A percentile compares a stretch with the other conserved stretches of the same genome.
These are phyloP conservation scores for Nepenthes alata DNA, from an alignment of 179 eudicot species.

Conservation along the genomic window DNA sequence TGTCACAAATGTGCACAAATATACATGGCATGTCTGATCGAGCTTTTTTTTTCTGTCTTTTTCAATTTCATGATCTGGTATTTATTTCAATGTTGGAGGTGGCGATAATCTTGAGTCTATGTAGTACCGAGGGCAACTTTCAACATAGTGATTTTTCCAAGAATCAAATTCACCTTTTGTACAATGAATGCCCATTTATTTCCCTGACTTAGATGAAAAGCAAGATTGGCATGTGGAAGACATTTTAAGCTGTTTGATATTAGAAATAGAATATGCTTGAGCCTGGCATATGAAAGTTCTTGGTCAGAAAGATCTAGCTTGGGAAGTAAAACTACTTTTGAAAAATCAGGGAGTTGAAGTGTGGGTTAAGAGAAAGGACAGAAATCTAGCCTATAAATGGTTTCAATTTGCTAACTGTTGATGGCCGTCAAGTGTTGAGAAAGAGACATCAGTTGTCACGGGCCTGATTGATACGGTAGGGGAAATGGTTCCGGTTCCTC, in stretches of 20 bases:
- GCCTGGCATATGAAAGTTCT: not conserved
- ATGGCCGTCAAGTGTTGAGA: no score
- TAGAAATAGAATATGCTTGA: not conserved
- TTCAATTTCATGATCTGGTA: not conserved
- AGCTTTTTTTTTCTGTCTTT: not conserved
- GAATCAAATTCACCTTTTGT: not conserved
- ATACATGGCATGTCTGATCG: not conserved
- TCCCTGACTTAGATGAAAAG: not conserved
- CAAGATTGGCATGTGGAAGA: not conserved
- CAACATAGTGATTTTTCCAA: not conserved
- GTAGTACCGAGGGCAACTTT: not conserved
- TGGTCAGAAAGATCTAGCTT: not conserved
- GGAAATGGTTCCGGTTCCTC: no score
- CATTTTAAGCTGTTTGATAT: not conserved
- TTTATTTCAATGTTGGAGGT: not conserved
- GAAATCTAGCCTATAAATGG: no score
- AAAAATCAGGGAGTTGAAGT: not conserved
- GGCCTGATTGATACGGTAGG: no score
- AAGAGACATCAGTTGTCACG: no score
- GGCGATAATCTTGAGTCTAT: not conserved
- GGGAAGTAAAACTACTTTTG: not conserved
- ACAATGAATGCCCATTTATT: not conserved
- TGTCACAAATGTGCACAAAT: not conserved
- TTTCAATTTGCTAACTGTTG: no score
- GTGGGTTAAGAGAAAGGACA: no score